Conservation (phyloP, 768 basidiomycete genomes). For the Psilocybe cyanescens region DNA sequence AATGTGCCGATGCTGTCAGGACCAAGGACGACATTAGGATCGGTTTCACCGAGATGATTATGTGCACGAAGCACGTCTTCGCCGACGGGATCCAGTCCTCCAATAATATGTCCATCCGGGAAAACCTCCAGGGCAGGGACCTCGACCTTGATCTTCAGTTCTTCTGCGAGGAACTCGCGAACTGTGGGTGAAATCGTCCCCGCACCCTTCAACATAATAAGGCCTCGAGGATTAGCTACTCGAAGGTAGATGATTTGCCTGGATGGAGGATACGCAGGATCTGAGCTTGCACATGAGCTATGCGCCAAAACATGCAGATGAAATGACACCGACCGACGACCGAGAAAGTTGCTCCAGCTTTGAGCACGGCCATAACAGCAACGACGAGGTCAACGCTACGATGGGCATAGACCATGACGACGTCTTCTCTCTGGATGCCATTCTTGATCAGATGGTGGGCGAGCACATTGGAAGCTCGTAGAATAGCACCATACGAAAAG, state of each 20-base stretch:
- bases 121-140: slow-evolving; percentile 87
- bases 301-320: not conserved
- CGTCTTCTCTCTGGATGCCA: slow-evolving; percentile 91
- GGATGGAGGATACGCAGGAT: slow-evolving; percentile 95
- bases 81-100: slow-evolving; percentile 51
- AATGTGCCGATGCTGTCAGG: slow-evolving; percentile 95
- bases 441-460: slow-evolving; percentile 87
- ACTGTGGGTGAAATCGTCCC: slow-evolving; percentile 81
- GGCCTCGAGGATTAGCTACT: slow-evolving; percentile 90
- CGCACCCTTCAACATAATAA: slow-evolving; percentile 90
- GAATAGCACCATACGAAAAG: slow-evolving; percentile 83
- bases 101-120: slow-evolving; percentile 62
- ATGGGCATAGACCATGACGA: slow-evolving; percentile 98
- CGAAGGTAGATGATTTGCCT: slow-evolving; percentile 92
- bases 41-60: slow-evolving; percentile 59
- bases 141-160: slow-evolving; percentile 86
- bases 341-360: slow-evolving; percentile 95
- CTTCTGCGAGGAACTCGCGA: slow-evolving; percentile 76
- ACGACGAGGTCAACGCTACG: slow-evolving; percentile 96
- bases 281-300: slow-evolving; percentile 40
- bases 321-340: slow-evolving; percentile 79
- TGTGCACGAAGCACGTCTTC: slow-evolving; percentile 67
- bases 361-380: slow-evolving; percentile 95
- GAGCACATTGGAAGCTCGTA: slow-evolving; percentile 84
- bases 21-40: slow-evolving; percentile 86